Evolutionary conservation across 345 rosid genomes (phyloP).

Genomic region (Populus alba): DNA sequence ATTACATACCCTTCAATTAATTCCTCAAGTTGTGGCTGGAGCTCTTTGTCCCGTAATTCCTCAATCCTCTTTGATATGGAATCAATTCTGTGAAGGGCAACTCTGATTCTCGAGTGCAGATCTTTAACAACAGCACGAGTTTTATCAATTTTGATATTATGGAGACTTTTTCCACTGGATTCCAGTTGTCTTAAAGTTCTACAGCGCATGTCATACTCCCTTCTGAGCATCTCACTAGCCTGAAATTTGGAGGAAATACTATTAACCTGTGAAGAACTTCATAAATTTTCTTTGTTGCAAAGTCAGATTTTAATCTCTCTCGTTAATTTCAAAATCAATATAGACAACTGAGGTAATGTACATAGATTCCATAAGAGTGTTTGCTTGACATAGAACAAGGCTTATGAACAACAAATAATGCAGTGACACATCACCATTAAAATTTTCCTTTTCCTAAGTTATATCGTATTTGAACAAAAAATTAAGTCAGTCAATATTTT

Average conservation of each 20-base stretch:
- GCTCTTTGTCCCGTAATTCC: slow-evolving; percentile 88
- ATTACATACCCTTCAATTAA: slow-evolving; percentile 74
- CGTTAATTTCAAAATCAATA: not conserved
- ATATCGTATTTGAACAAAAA: not conserved
- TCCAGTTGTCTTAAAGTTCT: slow-evolving; percentile 63
- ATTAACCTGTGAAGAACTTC: not conserved
- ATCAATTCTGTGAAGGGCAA: slow-evolving; percentile 86
- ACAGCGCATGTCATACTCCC: slow-evolving; percentile 66
- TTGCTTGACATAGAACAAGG: not conserved
- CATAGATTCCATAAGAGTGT: not conserved
- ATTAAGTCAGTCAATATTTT: not conserved
- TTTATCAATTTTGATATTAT: slow-evolving; percentile 50
- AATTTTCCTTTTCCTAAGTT: not conserved
- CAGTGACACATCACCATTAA: not conserved
- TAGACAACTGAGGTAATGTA: not conserved
- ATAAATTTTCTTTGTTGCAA: not conserved
- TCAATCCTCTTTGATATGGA: slow-evolving; percentile 86
- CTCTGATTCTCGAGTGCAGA: slow-evolving; percentile 87
- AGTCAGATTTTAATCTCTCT: not conserved
- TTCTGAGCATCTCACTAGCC: slow-evolving; percentile 77
- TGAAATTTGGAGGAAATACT: slow-evolving; percentile 28
- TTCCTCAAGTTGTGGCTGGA: slow-evolving; percentile 97
- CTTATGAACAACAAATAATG: not conserved
- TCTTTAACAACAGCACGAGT: slow-evolving; percentile 91
- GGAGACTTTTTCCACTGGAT: slow-evolving; percentile 52